Conservation (phyloP, 306 rosid genomes). For the Cyclanthera cordifolia region DNA sequence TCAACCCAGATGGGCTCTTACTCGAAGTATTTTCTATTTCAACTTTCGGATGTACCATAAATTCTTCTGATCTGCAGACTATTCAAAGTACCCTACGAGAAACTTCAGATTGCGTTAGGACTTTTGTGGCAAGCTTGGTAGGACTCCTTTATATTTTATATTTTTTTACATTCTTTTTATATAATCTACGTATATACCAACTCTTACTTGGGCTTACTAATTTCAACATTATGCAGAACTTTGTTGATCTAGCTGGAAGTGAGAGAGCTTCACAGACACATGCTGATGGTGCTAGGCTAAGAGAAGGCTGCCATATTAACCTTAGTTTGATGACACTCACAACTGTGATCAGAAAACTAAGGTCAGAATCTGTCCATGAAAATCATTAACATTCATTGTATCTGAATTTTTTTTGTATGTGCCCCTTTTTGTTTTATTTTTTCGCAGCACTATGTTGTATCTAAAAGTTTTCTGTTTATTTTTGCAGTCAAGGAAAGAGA, state of each 20-base stretch:
- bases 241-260: constrained; percentile 98
- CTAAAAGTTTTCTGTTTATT: constrained; percentile 8
- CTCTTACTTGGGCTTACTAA: neutral
- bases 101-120: constrained; percentile 68
- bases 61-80: constrained; percentile 41
- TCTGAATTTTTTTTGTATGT: neutral
- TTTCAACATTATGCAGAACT: constrained; percentile 46
- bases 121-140: constrained; percentile 97
- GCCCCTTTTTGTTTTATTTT: too few relatives aligned
- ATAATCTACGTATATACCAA: neutral
- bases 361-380: constrained; percentile 36
- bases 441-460: neutral
- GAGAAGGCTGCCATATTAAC: constrained; percentile 99
- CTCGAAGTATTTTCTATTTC: neutral
- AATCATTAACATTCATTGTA: neutral
- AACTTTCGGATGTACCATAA: constrained; percentile 4
- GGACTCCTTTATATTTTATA: neutral
- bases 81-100: constrained; percentile 86
- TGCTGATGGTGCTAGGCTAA: constrained; percentile 90
- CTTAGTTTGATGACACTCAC: constrained; percentile 99
- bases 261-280: constrained; percentile 98
- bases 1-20: neutral
- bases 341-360: constrained; percentile 95
- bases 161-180: neutral
- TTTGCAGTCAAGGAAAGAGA: constrained; percentile 73